Evolutionary conservation across 768 basidiomycete species (phyloP), one percentile per base, ranked within the genome.

Genomic region (Lentinula raphanica): DNA sequence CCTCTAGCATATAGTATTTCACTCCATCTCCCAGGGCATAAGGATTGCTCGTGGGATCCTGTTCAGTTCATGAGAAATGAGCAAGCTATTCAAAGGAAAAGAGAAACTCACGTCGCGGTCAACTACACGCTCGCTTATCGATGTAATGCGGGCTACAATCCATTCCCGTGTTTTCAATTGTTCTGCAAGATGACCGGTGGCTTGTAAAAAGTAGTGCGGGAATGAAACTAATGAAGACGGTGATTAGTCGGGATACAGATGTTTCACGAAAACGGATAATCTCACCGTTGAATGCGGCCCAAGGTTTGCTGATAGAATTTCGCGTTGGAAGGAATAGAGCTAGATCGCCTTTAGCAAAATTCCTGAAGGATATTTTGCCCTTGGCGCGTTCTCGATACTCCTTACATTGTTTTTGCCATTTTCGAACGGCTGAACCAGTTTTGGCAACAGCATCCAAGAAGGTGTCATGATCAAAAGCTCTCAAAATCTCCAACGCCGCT

Each of bases 271-370:
- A 55, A 46, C 44, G 58, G 36, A 28, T 27, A 46, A 49, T 60
- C 85, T 65, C 68, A 94, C 94, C 90, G 71, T 98, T 99, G 74
- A 98, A 99, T 9, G 97, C 97, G 23, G 96, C 97, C 96, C 97
- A 99, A 1, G 93, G 91, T 69, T 91, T 93, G 42, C 90, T 88
- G 5, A 92, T 83, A 28, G 94, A 93, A 71, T 98, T 98, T 48
- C 95, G 80, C 0, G 97, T 99, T 1, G 97, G 97, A 13, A 99
- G 76, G 73, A 99, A 99, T 29, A 99, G 76, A 1, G 95, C 96
- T 51, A 99, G 77, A 72, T 99, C 97, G 9, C 95, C 94, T 69
- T 94, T 95, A 7, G 88, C 79, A 64, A 98, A 98, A 73, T 95
- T 96, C 64, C 93, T 80, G 72, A 98, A 98, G 0, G 95, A 90